Evolutionary conservation across 805 yeast species (phyloP), one percentile per base, ranked within the genome.

Genomic region (Starmerella etchellsii): DNA sequence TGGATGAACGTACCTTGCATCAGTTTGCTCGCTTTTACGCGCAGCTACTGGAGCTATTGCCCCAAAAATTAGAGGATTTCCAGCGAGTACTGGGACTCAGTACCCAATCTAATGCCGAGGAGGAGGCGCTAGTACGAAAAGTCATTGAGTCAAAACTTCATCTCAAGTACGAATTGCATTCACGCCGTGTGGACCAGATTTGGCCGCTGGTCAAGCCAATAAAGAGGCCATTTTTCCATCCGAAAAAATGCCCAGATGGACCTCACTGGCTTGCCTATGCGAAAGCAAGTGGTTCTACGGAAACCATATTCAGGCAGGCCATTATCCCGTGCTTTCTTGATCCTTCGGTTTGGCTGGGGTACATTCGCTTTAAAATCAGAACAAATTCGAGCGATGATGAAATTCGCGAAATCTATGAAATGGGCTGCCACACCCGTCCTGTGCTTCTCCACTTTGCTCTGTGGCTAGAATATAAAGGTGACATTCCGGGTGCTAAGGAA

Each of bases 11-110:
- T 13, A 48, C 53, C 15, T 60, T 88, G 34, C 88, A 88, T 59
- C 94, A 85, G 53, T 87, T 84, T 57, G 78, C 95, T 0, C 74
- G 71, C 48, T 88, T 78, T 57, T 81, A 73, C 53, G 75, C 63
- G 55, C 66, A 53, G 23, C 39, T 47, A 5, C n/a, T 47, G 47
- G 18, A 15, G 19, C 36, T 39, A 19, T 21, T 39, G 11, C 9
- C 36, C 2, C 23, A 22, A 3, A n/a, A 35, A 6, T 19, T 42
- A 2, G 2, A 15, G 5, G 28, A 9, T 2, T 40, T 45, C 34
- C 19, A 19, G 6, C 20, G 15, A 2, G 29, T 39, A 3, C 13
- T 39, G 14, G 39, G 35, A 20, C 21, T 29, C 10, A n/a, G n/a
- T n/a, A n/a, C n/a, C n/a, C 33, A 40, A 6, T 34, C 29, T 19